Evolutionary conservation across 352 stramenopile genomes (phyloP).

Genomic region (Phytopythium oedochilum): DNA sequence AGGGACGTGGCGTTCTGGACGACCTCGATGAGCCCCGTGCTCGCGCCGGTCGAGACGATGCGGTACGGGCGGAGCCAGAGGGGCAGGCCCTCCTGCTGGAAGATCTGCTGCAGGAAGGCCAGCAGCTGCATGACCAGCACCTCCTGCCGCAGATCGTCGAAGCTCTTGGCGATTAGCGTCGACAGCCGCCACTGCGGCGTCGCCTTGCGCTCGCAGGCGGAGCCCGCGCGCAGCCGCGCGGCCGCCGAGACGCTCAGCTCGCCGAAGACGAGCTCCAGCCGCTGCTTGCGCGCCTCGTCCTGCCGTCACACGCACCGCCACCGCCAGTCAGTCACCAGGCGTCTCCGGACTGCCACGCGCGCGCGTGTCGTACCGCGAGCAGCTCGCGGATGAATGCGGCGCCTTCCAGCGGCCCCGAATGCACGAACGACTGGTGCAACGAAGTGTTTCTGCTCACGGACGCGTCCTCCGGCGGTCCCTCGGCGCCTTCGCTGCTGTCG

Average conservation of each 20-base stretch:
- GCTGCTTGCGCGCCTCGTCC: slow-evolving; percentile 38
- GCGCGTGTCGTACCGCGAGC: slow-evolving; percentile 12
- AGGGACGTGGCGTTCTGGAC: slow-evolving; percentile 96
- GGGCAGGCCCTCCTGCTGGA: slow-evolving; percentile 85
- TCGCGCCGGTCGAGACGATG: slow-evolving; percentile 94
- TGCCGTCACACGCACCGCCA: slow-evolving; percentile 2
- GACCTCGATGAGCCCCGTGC: slow-evolving; percentile 95
- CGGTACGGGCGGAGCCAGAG: slow-evolving; percentile 94
- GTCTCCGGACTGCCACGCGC: background rate
- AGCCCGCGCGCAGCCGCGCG: slow-evolving; percentile 29
- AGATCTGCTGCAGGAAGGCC: slow-evolving; percentile 93
- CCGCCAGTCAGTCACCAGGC: background rate
- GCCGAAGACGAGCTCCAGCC: slow-evolving; percentile 62
- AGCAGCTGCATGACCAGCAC: slow-evolving; percentile 98
- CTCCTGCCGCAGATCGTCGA: slow-evolving; percentile 97
- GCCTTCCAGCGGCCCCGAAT: background rate
- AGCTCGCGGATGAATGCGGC: slow-evolving; percentile 22
- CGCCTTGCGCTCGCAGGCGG: slow-evolving; percentile 5
- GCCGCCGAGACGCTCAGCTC: slow-evolving; percentile 51
- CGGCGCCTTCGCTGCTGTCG: background rate
- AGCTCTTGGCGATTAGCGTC: slow-evolving; percentile 95
- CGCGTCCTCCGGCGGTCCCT: background rate
- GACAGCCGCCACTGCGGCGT: slow-evolving; percentile 38
- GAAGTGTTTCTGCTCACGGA: background rate
- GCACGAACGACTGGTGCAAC: slow-evolving; percentile 5